Evolutionary conservation across 2,329 filamentous ascomycete species (phyloP).

Genomic region (Xylariales sp.): DNA sequence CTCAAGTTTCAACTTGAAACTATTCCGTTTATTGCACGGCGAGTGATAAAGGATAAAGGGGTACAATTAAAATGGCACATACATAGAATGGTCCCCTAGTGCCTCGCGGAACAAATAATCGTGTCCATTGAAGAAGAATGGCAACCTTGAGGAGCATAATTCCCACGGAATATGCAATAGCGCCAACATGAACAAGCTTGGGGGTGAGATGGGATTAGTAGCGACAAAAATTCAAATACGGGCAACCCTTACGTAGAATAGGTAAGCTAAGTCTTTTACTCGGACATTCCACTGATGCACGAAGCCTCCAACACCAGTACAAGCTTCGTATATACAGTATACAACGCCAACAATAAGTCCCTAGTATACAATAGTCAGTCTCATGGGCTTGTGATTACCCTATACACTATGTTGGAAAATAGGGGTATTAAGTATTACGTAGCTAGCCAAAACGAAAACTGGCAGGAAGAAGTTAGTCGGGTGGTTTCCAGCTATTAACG

Average conservation of each 20-base stretch:
- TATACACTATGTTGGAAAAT: no score
- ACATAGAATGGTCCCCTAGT: constrained; percentile 30
- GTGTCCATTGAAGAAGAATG: constrained; percentile 36
- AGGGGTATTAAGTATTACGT: constrained; percentile 16
- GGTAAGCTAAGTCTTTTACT: constrained; percentile 22
- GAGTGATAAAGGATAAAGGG: background rate
- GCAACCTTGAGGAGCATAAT: constrained; percentile 32
- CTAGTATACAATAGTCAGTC: background rate
- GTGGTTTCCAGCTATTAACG: background rate
- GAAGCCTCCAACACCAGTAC: constrained; percentile 14
- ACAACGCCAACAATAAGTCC: constrained; percentile 17
- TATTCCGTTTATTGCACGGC: background rate
- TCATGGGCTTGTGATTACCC: no score
- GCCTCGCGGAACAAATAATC: constrained; percentile 31
- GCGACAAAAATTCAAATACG: background rate
- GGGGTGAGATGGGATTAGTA: background rate
- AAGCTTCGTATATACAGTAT: constrained; percentile 3
- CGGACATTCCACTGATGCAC: constrained; percentile 36
- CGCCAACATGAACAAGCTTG: constrained; percentile 25
- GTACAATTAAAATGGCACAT: background rate
- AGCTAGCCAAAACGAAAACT: constrained; percentile 27
- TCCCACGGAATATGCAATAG: constrained; percentile 20
- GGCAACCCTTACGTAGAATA: constrained; percentile 28
- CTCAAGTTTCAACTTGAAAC: no score
- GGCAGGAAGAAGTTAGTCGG: background rate